Base-by-base conservation (phyloP, 345 rosid genomes). In the Eucalyptus albens region DNA sequence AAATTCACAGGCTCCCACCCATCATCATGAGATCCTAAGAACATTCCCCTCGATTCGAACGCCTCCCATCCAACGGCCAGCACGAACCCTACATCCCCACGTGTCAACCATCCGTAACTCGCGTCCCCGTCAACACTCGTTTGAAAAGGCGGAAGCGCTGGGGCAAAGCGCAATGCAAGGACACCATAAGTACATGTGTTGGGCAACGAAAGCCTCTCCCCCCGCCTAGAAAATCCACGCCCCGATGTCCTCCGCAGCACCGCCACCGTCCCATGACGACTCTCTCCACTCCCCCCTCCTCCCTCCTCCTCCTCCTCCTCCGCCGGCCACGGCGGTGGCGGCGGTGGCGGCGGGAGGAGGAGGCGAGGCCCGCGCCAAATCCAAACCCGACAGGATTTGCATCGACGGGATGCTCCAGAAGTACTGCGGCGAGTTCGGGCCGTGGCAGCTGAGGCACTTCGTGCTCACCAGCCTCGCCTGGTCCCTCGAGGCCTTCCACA, bases 401-500 rank as follows among this genome's bases (percentile, higher is more conserved):
- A 94, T 96, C 86, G 99, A 97, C 89, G 97, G 93, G 83, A 96
- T 97, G 99, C 90, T 96, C 44, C 93, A 91, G 50, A 94, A 92
- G 87, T 90, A 97, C 92, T 95, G 99, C 94, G 99, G 99, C 42
- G 99, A 97, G 91, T 95, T 96, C 89, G 99, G 99, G 89, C 50
- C 89, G 86, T 97, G 99, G 99, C 99, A 97, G 90, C 69, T 95
- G 83, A 93, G 94, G 56, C 99, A 97, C 94, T 97, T 97, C 56
- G 94, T 97, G 55, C 87, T 97, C 53, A 95, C 97, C 45, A 94
- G 96, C 93, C 87, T 97, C 10, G 99, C 98, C 1, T 97, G 99
- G 99, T 97, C 99, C 12, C 92, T 97, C 10, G 99, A 97, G 93
- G 99, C 96, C 7, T 95, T 96, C 87, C 99, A 97, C 90, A 94